Evolutionary conservation across 768 basidiomycete genomes (phyloP).

Genomic region (Cyathus striatus): DNA sequence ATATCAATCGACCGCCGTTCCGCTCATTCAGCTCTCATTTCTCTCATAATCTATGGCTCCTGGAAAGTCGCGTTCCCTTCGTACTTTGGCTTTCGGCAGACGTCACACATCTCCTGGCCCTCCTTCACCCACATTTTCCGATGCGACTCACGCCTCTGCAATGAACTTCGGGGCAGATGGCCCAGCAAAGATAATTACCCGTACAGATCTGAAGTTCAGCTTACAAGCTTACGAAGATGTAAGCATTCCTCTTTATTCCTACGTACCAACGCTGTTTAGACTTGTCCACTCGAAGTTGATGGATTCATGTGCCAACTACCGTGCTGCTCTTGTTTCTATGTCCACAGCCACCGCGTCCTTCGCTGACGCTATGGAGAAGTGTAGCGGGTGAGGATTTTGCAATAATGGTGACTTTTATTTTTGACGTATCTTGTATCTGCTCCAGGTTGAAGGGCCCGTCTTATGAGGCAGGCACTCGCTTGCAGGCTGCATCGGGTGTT

Average conservation of each 20-base stretch:
- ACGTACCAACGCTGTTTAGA: background rate
- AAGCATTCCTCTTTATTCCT: conserved; percentile 1
- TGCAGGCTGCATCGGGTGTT: conserved; percentile 83
- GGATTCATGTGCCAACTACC: conserved; percentile 72
- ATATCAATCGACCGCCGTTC: too few species aligned
- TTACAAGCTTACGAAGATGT: conserved; percentile 81
- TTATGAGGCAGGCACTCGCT: conserved; percentile 74
- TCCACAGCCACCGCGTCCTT: conserved; percentile 80
- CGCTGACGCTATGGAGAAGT: conserved; percentile 81
- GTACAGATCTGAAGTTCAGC: conserved; percentile 71
- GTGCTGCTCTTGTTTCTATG: conserved; percentile 74
- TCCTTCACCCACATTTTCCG: conserved; percentile 83
- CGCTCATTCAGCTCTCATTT: too few species aligned
- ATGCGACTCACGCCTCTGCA: conserved; percentile 71
- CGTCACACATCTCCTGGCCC: conserved; percentile 48
- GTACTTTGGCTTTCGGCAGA: conserved; percentile 44
- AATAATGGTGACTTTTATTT: too few species aligned
- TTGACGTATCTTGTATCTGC: background rate
- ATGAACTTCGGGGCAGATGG: conserved; percentile 74
- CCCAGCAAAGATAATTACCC: conserved; percentile 78
- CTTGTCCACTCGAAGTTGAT: conserved; percentile 53
- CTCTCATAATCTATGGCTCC: conserved; percentile 29
- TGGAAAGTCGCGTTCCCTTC: conserved; percentile 50
- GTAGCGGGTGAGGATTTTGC: conserved; percentile 60
- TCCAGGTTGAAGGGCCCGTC: conserved; percentile 70